Evolutionary conservation across 495 filamentous ascomycete species (phyloP), one percentile per base, ranked within the genome.

Genomic region (Hypoxylon fragiforme): DNA sequence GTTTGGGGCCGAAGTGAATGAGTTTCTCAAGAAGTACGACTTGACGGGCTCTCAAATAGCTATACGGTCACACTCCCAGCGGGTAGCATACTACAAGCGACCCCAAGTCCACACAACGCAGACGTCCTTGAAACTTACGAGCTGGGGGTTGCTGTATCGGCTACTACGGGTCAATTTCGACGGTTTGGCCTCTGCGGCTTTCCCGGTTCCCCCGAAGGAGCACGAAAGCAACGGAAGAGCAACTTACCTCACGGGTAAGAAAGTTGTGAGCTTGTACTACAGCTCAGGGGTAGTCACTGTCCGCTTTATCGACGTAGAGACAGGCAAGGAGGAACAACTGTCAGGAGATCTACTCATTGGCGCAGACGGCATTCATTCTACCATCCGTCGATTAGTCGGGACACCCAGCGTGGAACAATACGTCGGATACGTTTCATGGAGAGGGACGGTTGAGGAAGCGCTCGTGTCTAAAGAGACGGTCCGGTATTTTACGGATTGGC

Each of bases 161-260:
- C 46, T 77, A 3, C 58, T 81, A 40, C 56, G 79, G 12, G 77
- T 74, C 13, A 77, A 77, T 55, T 78, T 77, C 47, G 79, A 83
- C 62, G 72, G 74, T 0, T 52, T 71, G 2, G 46, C 64, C 0
- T 60, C 71, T 3, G 53, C 67, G 0, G 47, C 60, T 2, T 54
- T 51, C 3, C 60, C 63, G 1, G 47, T 44, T 7, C 63, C 66
- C 8, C 66, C 66, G 0, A 26, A 54, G 14, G 41, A 48, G 0
- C 16, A 50, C 15, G 35, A 59, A 1, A 64, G 64, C 1, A 69
- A 74, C 46, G 75, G 72, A 0, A 45, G 51, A 13, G 70, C 65
- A 8, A 52, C 20, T 12, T 77, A 80, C 62, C 48, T 59, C n/a
- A 56, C 71, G 37, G 77, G 77, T 4, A 51, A 67, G 16, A 65